phyloP scores from a whole-genome alignment of 805 yeast genomes.

The Saccharomycopsis sp. region DNA sequence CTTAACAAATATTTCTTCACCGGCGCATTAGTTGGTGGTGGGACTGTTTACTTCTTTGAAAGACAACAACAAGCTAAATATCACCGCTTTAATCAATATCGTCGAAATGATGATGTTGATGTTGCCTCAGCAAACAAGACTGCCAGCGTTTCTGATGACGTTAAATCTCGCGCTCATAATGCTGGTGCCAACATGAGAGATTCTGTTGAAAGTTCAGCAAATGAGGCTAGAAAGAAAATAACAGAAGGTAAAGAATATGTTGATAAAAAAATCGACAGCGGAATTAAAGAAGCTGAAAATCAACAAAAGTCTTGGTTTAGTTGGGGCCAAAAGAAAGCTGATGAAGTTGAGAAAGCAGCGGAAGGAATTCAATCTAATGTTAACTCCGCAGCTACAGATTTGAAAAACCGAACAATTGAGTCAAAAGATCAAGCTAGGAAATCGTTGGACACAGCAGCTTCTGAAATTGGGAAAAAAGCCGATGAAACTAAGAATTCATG shows the following conservation, averaged over 20 bases:
- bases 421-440: conserved; percentile 27
- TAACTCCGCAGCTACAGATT: background rate
- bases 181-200: too few species aligned
- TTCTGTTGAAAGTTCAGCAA: conserved; percentile 2
- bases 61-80: conserved; percentile 6
- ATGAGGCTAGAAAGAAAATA: conserved; percentile 2
- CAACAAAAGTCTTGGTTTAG: conserved; percentile 31
- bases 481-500: conserved; percentile 28
- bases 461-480: conserved; percentile 23
- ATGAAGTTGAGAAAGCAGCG: conserved; percentile 7
- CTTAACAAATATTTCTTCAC: conserved; percentile 18
- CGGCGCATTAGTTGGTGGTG: conserved; percentile 19
- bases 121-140: conserved; percentile 9
- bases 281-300: conserved; percentile 22
- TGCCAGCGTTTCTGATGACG: background rate
- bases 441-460: conserved; percentile 21
- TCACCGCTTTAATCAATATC: too few species aligned
- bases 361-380: conserved; percentile 11
- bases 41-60: conserved; percentile 13
- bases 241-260: conserved; percentile 24
- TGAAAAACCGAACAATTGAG: conserved; percentile 23
- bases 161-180: too few species aligned
- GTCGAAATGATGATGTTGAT: conserved; percentile 6
- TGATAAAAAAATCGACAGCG: conserved; percentile 21
- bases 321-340: conserved; percentile 23